Evolutionary conservation across 169 alveolate species (phyloP).

Genomic region (Plasmodium malariae): DNA sequence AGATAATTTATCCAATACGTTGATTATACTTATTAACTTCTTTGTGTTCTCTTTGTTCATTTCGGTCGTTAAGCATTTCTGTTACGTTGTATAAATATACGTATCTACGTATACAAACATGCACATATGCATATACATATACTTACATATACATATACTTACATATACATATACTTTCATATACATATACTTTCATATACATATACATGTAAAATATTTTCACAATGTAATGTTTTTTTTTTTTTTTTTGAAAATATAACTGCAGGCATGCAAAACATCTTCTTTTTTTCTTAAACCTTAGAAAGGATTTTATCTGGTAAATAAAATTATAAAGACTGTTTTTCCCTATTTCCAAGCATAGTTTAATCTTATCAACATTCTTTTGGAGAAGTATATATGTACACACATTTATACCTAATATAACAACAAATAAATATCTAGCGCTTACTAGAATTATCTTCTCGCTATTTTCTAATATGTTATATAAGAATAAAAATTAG

Average conservation of each 20-base stretch:
- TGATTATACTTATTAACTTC: conserved; percentile 47
- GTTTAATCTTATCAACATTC: too few species aligned
- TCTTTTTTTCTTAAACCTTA: too few species aligned
- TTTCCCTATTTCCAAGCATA: too few species aligned
- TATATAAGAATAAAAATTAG: neutral
- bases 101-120: neutral
- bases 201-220: neutral
- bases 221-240: too few species aligned
- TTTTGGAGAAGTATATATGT: too few species aligned
- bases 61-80: neutral
- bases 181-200: neutral
- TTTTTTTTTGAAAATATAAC: too few species aligned
- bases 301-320: too few species aligned
- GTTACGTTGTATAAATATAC: neutral
- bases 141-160: neutral
- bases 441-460: too few species aligned
- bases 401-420: too few species aligned
- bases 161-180: neutral
- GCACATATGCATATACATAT: neutral
- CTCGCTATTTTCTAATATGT: neutral
- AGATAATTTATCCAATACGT: conserved; percentile 46
- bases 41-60: conserved; percentile 69
- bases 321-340: too few species aligned
- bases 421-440: too few species aligned
- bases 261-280: too few species aligned